Evolutionary conservation across 768 basidiomycete species (phyloP).

Genomic region (Astraeus odoratus): DNA sequence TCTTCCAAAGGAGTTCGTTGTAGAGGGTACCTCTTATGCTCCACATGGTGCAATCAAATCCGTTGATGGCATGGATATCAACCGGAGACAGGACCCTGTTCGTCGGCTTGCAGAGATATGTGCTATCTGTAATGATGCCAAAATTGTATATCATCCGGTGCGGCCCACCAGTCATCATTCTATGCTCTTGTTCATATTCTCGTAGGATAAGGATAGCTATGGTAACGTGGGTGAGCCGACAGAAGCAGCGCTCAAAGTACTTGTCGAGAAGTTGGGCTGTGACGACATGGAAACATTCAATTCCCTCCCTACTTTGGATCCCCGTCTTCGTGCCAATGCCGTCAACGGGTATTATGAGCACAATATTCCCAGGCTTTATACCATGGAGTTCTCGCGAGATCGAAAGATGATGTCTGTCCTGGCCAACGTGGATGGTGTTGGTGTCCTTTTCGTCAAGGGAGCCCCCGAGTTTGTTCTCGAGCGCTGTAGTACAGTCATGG

Average conservation of each 20-base stretch:
- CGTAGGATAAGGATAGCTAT: slow-evolving; percentile 73
- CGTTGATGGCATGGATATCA: slow-evolving; percentile 55
- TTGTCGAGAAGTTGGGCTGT: slow-evolving; percentile 90
- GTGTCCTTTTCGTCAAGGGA: slow-evolving; percentile 90
- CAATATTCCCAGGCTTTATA: slow-evolving; percentile 72
- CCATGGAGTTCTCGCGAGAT: slow-evolving; percentile 97
- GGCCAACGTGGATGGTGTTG: slow-evolving; percentile 56
- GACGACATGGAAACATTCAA: slow-evolving; percentile 50
- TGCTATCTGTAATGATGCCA: slow-evolving; percentile 92
- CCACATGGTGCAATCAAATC: slow-evolving; percentile 71
- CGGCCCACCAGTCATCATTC: slow-evolving; percentile 15
- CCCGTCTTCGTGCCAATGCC: slow-evolving; percentile 64
- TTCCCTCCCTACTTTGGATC: slow-evolving; percentile 50
- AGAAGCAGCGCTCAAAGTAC: slow-evolving; percentile 91
- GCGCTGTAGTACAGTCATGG: slow-evolving; percentile 68
- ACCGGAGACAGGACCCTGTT: slow-evolving; percentile 61
- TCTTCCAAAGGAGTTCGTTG: slow-evolving; percentile 58
- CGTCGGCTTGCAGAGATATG: slow-evolving; percentile 87
- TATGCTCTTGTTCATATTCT: slow-evolving; percentile 1
- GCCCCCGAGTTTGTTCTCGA: slow-evolving; percentile 95
- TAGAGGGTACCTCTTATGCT: slow-evolving; percentile 91
- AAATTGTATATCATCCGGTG: slow-evolving; percentile 77
- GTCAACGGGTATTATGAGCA: slow-evolving; percentile 80
- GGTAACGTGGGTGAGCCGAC: slow-evolving; percentile 92
- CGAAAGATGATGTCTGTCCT: slow-evolving; percentile 99